Evolutionary conservation across 805 yeast species (phyloP), one percentile per base, ranked within the genome.

Genomic region (Lipomyces starkeyi): DNA sequence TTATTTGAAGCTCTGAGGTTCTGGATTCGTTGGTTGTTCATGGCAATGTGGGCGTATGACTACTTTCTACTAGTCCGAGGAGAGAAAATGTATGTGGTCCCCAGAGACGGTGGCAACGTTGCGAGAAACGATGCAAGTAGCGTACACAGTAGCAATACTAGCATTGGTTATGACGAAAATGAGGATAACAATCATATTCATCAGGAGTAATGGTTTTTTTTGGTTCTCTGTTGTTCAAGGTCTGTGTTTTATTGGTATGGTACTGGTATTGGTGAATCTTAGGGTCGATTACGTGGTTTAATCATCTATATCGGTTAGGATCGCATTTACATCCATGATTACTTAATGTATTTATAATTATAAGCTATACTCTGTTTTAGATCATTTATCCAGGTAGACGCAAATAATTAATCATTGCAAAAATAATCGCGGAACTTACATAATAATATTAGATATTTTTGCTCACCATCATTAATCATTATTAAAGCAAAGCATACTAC

Each of bases 21-120:
- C n/a, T 57, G 60, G 60, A 25, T 57, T 57, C 49, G 34, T 29
- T 57, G 49, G 43, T 14, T 57, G n/a, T n/a, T 57, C 6, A 32
- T 57, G 17, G 32, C 60, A 35, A 29, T 57, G 2, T 57, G 60
- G 60, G 27, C 49, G 14, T 57, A 32, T 32, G 49, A 27, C 25
- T 27, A 40, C 22, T 57, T 57, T 57, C 56, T 53, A 9, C 34
- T 53, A 9, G 9, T 53, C 13, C 17, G 34, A 53, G 34, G n/a
- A 4, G 56, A 53, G 56, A 53, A 53, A 53, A 53, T 53, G 34
- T 6, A n/a, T 20, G 11, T 25, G 17, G 17, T 22, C 20, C 5
- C 56, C 11, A 13, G n/a, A 9, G 56, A 57, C 20, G n/a, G 60
- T 11, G 60, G 22, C 17, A 22, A 25, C 8, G n/a, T 22, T 7